Evolutionary conservation across 148 eudicot genomes (phyloP).

Genomic region (Rhododendron kiyosumense): DNA sequence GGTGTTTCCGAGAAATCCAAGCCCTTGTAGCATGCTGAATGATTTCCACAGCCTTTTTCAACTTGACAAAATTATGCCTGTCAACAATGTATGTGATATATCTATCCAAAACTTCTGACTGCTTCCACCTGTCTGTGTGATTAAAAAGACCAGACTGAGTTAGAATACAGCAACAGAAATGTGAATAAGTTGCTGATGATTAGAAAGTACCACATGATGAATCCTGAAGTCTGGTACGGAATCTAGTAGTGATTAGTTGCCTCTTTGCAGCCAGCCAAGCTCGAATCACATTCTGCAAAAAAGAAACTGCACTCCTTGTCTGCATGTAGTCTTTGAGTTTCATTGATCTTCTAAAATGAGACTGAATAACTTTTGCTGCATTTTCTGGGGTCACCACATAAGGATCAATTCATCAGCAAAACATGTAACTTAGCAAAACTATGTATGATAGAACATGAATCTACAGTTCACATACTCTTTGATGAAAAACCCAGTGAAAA

Average conservation of each 20-base stretch:
- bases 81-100: slow-evolving; percentile 32
- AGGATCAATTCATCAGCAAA: not conserved
- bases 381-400: slow-evolving; percentile 41
- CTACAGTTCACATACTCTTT: not conserved
- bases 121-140: slow-evolving; percentile 34
- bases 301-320: slow-evolving; percentile 34
- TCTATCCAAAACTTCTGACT: slow-evolving; percentile 25
- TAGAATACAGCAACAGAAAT: not conserved
- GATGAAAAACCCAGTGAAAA: not conserved
- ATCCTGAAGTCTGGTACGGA: slow-evolving; percentile 24
- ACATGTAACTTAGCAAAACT: not conserved
- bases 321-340: slow-evolving; percentile 35
- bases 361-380: slow-evolving; percentile 62
- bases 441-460: not conserved
- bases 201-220: slow-evolving; percentile 16
- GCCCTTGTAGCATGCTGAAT: slow-evolving; percentile 52
- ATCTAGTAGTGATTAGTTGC: slow-evolving; percentile 12
- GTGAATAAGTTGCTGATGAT: not conserved
- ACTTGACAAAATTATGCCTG: slow-evolving; percentile 53
- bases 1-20: slow-evolving; percentile 35
- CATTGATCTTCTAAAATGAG: slow-evolving; percentile 42
- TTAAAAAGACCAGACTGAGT: slow-evolving; percentile 6
- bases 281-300: slow-evolving; percentile 41
- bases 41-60: slow-evolving; percentile 34
- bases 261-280: slow-evolving; percentile 55